phyloP scores from a whole-genome alignment of 2,329 filamentous ascomycete species.

The Microascus cirrosus region DNA sequence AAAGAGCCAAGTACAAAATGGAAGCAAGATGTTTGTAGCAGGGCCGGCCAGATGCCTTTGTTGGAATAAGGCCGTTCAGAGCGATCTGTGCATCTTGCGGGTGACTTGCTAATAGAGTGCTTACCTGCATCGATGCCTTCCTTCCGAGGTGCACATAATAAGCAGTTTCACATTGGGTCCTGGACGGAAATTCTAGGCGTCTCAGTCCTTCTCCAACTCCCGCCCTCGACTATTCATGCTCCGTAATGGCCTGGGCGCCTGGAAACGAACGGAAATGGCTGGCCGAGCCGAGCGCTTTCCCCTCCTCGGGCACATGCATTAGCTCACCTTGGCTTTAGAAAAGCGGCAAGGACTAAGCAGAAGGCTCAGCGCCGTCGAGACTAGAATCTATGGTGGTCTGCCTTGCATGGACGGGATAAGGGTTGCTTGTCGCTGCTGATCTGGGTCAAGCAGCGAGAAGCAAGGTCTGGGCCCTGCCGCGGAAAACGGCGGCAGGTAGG shows the following conservation, averaged over 20 bases:
- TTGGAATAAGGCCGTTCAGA: too few relatives aligned
- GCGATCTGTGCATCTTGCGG: too few relatives aligned
- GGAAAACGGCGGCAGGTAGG: background rate
- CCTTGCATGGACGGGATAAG: background rate
- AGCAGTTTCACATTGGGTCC: too few relatives aligned
- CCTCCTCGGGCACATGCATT: background rate
- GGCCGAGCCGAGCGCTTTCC: background rate
- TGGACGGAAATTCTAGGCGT: too few relatives aligned
- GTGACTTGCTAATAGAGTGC: too few relatives aligned
- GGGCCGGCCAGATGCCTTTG: too few relatives aligned
- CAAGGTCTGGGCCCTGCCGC: background rate
- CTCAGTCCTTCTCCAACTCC: too few relatives aligned
- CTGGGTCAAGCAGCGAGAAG: background rate
- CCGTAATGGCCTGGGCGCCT: background rate
- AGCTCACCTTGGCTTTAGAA: background rate
- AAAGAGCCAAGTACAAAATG: background rate
- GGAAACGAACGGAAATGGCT: background rate
- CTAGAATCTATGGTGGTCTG: background rate
- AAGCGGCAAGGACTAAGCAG: background rate
- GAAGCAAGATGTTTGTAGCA: too few relatives aligned
- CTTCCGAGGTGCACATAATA: too few relatives aligned
- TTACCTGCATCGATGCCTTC: too few relatives aligned
- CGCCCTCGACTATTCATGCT: background rate
- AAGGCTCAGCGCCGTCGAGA: background rate
- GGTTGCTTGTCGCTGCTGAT: background rate